phyloP scores from a whole-genome alignment of 75 land plant genomes.

The Pseudotsuga menziesii region DNA sequence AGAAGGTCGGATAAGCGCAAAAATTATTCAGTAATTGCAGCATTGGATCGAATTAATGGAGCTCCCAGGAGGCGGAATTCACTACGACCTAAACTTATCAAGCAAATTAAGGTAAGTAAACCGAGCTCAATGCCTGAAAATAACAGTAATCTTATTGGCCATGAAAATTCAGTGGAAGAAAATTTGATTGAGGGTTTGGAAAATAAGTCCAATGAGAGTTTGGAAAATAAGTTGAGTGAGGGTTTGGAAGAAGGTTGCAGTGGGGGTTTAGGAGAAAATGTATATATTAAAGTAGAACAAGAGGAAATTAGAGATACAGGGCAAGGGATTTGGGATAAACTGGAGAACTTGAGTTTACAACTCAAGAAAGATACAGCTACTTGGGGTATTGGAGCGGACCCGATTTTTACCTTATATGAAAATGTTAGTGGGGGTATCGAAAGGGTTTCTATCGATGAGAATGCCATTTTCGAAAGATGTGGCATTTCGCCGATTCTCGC shows the following conservation, averaged over 20 bases:
- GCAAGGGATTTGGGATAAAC: slow-evolving; percentile 16
- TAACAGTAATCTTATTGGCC: not conserved
- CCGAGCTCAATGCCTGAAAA: not conserved
- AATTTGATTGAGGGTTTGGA: not conserved
- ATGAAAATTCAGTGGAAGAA: slow-evolving; percentile 1
- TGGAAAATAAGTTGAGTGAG: not conserved
- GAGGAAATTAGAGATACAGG: slow-evolving; percentile 2
- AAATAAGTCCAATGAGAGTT: not conserved
- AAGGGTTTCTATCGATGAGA: slow-evolving; percentile 47
- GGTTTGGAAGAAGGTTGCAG: not conserved
- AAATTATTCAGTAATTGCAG: not conserved
- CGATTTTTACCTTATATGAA: slow-evolving; percentile 47
- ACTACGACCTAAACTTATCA: slow-evolving; percentile 37
- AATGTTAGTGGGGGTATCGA: slow-evolving; percentile 32
- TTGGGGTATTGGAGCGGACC: slow-evolving; percentile 60
- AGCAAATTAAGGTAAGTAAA: slow-evolving; percentile 17
- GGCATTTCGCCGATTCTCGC: not conserved
- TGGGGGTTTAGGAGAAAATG: too few relatives aligned
- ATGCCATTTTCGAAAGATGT: slow-evolving; percentile 45
- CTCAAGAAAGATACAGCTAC: slow-evolving; percentile 39
- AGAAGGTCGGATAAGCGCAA: not conserved
- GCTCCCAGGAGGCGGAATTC: slow-evolving; percentile 26
- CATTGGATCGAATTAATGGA: not conserved
- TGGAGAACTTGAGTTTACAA: slow-evolving; percentile 39
- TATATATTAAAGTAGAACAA: not conserved